These are phyloP conservation scores for Calonectria pseudoturangicola DNA, from an alignment of 2,329 filamentous ascomycete genomes.

Conservation along the genomic window DNA sequence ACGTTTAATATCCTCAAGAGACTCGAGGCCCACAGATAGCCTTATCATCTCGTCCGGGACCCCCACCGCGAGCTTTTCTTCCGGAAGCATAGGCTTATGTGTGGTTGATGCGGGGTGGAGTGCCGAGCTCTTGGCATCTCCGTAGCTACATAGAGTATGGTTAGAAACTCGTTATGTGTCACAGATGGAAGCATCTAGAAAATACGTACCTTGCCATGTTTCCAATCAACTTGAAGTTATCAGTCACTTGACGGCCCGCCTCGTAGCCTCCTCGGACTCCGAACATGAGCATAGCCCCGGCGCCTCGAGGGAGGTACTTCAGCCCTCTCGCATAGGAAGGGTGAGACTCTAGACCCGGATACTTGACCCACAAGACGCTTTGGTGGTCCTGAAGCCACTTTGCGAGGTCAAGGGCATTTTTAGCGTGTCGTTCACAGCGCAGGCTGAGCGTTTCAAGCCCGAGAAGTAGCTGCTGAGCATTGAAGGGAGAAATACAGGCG, in stretches of 20 bases:
- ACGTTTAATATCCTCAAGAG: neutral
- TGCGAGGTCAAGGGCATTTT: neutral
- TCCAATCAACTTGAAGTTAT: neutral
- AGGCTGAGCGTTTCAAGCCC: constrained; percentile 4
- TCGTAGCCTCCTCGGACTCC: neutral
- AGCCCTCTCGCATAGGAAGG: neutral
- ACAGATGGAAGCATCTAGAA: neutral
- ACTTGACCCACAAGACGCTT: neutral
- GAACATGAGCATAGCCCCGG: constrained; percentile 7
- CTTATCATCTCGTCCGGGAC: constrained; percentile 5
- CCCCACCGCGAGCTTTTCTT: neutral
- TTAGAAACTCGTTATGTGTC: neutral
- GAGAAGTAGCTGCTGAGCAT: neutral
- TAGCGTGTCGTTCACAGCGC: neutral
- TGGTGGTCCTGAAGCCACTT: neutral
- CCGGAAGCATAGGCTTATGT: neutral
- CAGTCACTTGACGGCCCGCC: neutral
- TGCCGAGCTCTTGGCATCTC: neutral
- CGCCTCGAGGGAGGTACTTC: constrained; percentile 1
- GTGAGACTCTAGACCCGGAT: neutral
- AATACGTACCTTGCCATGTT: neutral
- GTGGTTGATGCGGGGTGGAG: constrained; percentile 4
- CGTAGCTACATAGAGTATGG: neutral
- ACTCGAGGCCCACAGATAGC: neutral
- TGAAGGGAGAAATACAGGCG: neutral